Conservation (phyloP, 768 basidiomycete genomes). For the Auricularia auricula-judae region DNA sequence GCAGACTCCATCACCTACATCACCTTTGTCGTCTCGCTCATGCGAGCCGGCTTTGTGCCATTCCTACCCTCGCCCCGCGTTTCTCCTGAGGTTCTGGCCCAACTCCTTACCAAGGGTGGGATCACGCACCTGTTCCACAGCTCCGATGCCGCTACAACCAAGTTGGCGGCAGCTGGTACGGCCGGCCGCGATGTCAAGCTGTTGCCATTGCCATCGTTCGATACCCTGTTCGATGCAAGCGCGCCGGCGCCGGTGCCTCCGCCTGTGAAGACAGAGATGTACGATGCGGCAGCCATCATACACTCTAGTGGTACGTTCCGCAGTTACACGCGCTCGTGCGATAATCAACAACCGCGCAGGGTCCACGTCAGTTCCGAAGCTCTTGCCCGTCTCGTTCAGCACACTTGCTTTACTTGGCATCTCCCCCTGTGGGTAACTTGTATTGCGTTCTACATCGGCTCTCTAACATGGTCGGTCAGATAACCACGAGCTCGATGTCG, state of each 20-base stretch:
- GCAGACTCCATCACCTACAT: constrained; percentile 19
- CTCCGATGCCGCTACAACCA: neutral
- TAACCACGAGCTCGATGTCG: neutral
- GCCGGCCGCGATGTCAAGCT: neutral
- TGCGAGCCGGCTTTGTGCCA: constrained; percentile 12
- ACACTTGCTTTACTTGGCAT: neutral
- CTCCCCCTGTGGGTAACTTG: neutral
- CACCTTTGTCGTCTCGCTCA: constrained; percentile 6
- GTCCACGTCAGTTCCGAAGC: neutral
- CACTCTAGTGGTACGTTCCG: constrained; percentile 16
- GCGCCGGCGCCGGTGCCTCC: constrained; percentile 8
- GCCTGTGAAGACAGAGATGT: constrained; percentile 5
- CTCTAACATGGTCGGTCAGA: neutral
- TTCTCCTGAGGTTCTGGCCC: constrained; percentile 34
- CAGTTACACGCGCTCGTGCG: neutral
- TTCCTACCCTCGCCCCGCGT: constrained; percentile 33
- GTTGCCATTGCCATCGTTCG: constrained; percentile 12
- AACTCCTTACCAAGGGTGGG: constrained; percentile 28
- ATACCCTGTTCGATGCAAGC: constrained; percentile 10
- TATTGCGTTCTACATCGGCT: neutral
- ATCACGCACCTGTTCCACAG: constrained; percentile 18
- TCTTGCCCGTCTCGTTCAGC: neutral
- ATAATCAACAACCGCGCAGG: neutral
- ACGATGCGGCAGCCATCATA: constrained; percentile 14
- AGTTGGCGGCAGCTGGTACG: neutral